Base-by-base conservation (phyloP, 2,329 filamentous ascomycete species). In the Emericellopsis atlantica region DNA sequence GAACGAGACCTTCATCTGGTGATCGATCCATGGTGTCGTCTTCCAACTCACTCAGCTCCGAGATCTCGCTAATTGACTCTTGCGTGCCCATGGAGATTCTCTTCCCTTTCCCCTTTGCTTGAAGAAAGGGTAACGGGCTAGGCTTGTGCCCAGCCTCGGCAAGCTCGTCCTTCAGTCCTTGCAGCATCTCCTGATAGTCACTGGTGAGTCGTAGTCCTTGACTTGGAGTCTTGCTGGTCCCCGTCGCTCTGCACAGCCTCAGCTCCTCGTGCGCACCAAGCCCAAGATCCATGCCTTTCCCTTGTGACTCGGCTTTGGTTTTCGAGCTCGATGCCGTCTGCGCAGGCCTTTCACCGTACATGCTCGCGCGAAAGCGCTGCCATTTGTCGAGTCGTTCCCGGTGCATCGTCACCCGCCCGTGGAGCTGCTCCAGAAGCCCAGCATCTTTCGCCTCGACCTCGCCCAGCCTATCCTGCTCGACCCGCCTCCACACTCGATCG, bases 361-460 rank as follows among this genome's bases (percentile, higher is more conserved):
- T 58, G 15, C 59, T 61, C 47, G 66, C 60, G 45, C 74, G 67
- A 45, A 87, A 86, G n/a, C 66, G 67, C 49, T 81, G 72, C 88
- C 87, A 94, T 55, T 72, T 79, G 40, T 75, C 69, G 23, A 95
- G 58, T 32, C 87, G 74, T 36, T 72, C 69, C 41, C 73, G 72
- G 50, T 94, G 87, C 6, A 72, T 64, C 35, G 67, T 64, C 1
- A 92, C 74, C 12, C 85, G 73, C 16, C 61, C 59, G 41, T 90
- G 81, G 5, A 95, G 62, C 52, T 88, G 79, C 45, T 84, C 72
- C 16, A 95, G 53, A 1, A 88, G 59, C 0, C 78, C 75, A 6
- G 55, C 52, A 1, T 56, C 59, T 8, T 61, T 57, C 11, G 68
- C 65, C 42, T 80, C 73, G 8, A 82, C 57, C 49, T 83, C 69